Evolutionary conservation across 1,284 basidiomycete species (phyloP), one percentile per base, ranked within the genome.

Genomic region (Ustilago nuda): DNA sequence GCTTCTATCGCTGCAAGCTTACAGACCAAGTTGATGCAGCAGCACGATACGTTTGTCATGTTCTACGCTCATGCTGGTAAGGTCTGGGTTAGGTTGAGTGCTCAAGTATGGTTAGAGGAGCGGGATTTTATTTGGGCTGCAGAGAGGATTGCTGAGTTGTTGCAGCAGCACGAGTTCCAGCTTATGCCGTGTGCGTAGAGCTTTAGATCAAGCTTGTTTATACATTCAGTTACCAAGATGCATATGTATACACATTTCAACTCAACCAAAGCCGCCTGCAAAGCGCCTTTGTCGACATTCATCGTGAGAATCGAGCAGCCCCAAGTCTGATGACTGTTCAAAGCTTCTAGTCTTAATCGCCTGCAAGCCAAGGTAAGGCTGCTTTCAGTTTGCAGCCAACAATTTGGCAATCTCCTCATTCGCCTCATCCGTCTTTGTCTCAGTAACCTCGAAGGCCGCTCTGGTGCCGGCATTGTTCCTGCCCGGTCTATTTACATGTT

Each of bases 381-480:
- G 8, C 3, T 27, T 45, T 35, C 56, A 71, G 12, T 62, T 71
- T 5, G 65, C 76, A 8, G 76, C 73, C 56, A 82, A 56, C 32
- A 83, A 50, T 78, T 88, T 89, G 46, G 92, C 92, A 66, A 95
- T 87, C 37, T 90, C 88, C 82, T 93, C 92, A 50, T 91, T 91
- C 12, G 91, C 91, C 63, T 90, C 89, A 75, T 92, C 90, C 75
- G 88, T 88, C 4, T 91, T 89, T 1, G 91, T 91, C 76, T 93
- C 91, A 72, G 92, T 94, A 48, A 94, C 93, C 76, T 93, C 93
- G 87, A 95, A 96, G 51, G 92, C 90, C 0, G 92, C 89, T 64
- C 82, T 65, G 3, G 56, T 65, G 1, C 12, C 35, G 23, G 59
- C 43, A 4, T 53, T 9, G 56, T 74, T 60, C 12, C 55, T 60